These are phyloP conservation scores for Paraphoma chrysanthemicola DNA, from an alignment of 2,329 filamentous ascomycete species.

Conservation along the genomic window DNA sequence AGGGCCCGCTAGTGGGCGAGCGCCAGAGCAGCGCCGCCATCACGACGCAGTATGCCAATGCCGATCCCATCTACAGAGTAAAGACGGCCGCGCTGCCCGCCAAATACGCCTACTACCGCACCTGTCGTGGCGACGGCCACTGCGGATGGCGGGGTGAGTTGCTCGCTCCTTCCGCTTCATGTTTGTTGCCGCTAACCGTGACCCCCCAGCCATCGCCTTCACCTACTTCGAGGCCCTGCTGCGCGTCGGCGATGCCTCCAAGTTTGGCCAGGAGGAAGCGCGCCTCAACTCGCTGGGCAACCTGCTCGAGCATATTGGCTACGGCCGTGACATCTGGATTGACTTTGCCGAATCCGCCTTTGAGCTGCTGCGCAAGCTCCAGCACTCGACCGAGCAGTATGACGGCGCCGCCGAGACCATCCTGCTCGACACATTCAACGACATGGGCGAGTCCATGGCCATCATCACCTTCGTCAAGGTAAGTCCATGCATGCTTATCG, in stretches of 20 bases:
- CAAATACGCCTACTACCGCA: slow-evolving; percentile 86
- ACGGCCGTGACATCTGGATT: slow-evolving; percentile 74
- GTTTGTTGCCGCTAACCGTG: slow-evolving; percentile 34
- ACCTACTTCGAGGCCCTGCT: slow-evolving; percentile 89
- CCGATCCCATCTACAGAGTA: slow-evolving; percentile 81
- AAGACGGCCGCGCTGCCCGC: slow-evolving; percentile 86
- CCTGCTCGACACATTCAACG: slow-evolving; percentile 76
- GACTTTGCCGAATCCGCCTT: slow-evolving; percentile 83
- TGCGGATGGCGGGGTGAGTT: slow-evolving; percentile 95
- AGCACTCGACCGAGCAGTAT: slow-evolving; percentile 61
- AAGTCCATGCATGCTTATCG: slow-evolving; percentile 20
- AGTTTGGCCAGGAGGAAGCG: slow-evolving; percentile 72
- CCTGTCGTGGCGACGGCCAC: slow-evolving; percentile 89
- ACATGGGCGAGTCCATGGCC: slow-evolving; percentile 68
- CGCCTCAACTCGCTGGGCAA: slow-evolving; percentile 76
- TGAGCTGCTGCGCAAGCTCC: slow-evolving; percentile 70
- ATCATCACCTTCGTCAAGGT: slow-evolving; percentile 86
- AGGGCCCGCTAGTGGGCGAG: slow-evolving; percentile 85
- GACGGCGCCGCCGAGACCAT: slow-evolving; percentile 60
- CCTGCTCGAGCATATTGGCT: slow-evolving; percentile 73
- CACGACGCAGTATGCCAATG: slow-evolving; percentile 84
- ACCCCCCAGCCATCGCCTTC: slow-evolving; percentile 79
- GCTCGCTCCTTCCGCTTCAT: slow-evolving; percentile 3
- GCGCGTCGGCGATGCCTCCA: slow-evolving; percentile 67
- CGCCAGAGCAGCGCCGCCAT: slow-evolving; percentile 80